Evolutionary conservation across 176 grass and related monocot species (phyloP).

Genomic region (Saccharum spontaneum): DNA sequence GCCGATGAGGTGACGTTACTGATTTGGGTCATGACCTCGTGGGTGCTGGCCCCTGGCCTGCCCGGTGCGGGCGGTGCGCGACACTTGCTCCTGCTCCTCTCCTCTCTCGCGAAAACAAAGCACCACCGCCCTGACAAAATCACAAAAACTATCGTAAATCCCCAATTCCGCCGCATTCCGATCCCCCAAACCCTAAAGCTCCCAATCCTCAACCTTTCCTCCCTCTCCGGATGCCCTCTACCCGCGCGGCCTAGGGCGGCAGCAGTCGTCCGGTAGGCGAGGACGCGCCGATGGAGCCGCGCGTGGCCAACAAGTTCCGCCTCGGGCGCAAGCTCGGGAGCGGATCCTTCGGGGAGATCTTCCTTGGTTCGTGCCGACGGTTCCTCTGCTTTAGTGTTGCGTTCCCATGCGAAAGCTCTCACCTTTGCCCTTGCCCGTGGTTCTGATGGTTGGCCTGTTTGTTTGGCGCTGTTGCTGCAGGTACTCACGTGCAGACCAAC

Average conservation of each 20-base stretch:
- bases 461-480: constrained; percentile 36
- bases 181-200: constrained; percentile 29
- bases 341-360: constrained; percentile 71
- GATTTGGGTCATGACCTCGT: no score
- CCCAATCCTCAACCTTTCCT: background rate
- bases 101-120: constrained; percentile 25
- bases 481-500: constrained; percentile 86
- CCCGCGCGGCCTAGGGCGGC: no score
- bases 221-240: constrained; percentile 5
- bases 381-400: background rate
- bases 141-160: background rate
- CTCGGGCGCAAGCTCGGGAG: constrained; percentile 70
- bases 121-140: background rate
- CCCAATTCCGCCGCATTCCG: constrained; percentile 11
- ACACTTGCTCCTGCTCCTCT: background rate
- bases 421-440: constrained; percentile 23
- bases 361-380: constrained; percentile 41
- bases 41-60: no score
- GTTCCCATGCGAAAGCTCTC: constrained; percentile 18
- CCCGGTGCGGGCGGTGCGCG: no score
- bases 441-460: constrained; percentile 3
- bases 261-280: background rate
- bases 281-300: constrained; percentile 53
- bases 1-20: no score
- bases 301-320: constrained; percentile 66